Evolutionary conservation across 140 eudicot species (phyloP), one percentile per base, ranked within the genome.

Genomic region (Bidens hawaiensis): DNA sequence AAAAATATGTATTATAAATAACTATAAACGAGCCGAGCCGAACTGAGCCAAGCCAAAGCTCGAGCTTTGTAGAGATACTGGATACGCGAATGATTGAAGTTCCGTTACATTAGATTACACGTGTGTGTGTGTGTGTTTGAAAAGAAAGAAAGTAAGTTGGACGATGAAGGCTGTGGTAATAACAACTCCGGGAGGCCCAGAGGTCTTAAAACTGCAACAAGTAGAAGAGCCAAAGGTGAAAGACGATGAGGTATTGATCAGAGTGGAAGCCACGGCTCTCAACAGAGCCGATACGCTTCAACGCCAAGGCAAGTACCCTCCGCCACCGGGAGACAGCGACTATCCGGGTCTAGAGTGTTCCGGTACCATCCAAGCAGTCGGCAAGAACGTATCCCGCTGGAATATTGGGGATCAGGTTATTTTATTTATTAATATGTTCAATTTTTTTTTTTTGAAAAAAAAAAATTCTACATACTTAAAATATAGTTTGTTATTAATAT

Each of bases 201-300:
- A 93, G 56, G 95, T 85, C n/a, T 75, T 93, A 30, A 67, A 88
- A 58, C 49, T 88, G 6, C 79, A 76, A 70, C 56, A 88, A 68
- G 99, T 88, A 9, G 96, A 85, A 31, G 99, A 93, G 0, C 99
- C 99, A 10, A 38, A 19, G 16, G 19, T 82, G 67, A 62, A 71
- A 67, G 96, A 93, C 26, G 78, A 88, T 11, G 84, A 88, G 30
- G 96, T 88, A 17, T 55, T 93, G 81, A 83, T 93, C 64, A 85
- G 52, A 78, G 76, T 93, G 6, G 87, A 65, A 38, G 99, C 96
- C 53, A 82, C 95, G 2, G 96, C 94, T 10, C 75, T 93, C 22
- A 93, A 93, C 81, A 61, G 96, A 63, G 99, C 99, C 13, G 99
- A 93, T 72, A 82, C 94, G 25, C 85, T 93, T 72, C 99, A 93